Base-by-base conservation (phyloP, 2,329 filamentous ascomycete genomes). In the Trichoderma sp. region DNA sequence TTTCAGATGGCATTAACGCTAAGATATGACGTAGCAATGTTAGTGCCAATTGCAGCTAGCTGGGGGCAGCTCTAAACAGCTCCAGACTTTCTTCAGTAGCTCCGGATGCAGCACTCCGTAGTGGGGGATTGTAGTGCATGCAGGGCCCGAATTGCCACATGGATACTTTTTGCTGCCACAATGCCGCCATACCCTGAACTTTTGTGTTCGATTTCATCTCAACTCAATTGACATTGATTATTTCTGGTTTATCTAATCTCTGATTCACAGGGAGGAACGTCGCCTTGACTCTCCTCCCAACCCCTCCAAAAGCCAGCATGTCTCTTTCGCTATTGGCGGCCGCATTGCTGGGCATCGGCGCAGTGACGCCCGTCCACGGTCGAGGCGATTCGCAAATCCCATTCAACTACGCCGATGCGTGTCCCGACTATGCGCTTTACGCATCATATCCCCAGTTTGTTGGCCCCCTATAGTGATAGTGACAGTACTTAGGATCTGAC, bases 391-490 rank as follows among this genome's bases (percentile, higher is more conserved):
- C 80, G 29, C 81, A 83, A 72, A 75, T 65, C 38, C 80, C 79
- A 33, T 76, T 85, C 29, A 78, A 80, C 24, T 80, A 80, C 62
- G 71, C 75, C 12, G 79, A 77, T 12, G 82, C 83, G 29, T 87
- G 85, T 71, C 85, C 85, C 3, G 83, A 87, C 65, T 87, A 87
- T 77, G 82, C 81, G 6, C 78, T 78, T 38, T 87, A 87, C 75
- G 82, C 85, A 21, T 76, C 81, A 12, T 81, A 82, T 75, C 77
- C 83, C 12, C 85, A 87, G 85, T 87, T 80, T 71, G 85, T 80
- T 29, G 21, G 1, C 7, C 9, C 27, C 14, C 9, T 5, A 3
- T n/a, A 5, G 9, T 29, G 4, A 53, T 24, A 4, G 38, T 18
- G 24, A 6, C 18, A 2, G 41, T 45, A n/a, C 60, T 35, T 6